These are phyloP conservation scores for Rhododendron henanense DNA, from an alignment of 148 eudicot species.

Conservation along the genomic window DNA sequence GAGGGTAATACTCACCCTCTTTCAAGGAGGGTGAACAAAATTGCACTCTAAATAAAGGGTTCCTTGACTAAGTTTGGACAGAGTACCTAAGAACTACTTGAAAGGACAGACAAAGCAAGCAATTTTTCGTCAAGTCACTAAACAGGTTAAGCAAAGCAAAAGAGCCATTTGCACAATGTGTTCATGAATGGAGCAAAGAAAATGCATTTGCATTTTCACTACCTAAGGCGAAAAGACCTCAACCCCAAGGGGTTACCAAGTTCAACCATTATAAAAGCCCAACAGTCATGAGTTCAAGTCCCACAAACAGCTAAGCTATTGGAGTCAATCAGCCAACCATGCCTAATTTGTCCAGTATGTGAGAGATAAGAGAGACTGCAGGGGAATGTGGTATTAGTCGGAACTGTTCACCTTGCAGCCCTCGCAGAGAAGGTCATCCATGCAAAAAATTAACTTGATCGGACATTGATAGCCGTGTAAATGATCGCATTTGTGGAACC, in stretches of 20 bases:
- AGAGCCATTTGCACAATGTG: not conserved
- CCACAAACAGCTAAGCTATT: not conserved
- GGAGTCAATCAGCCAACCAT: not conserved
- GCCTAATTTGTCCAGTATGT: not conserved
- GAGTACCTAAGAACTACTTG: not conserved
- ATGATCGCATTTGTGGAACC: not conserved
- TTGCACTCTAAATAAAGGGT: too few relatives aligned
- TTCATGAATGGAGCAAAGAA: not conserved
- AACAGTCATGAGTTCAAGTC: not conserved
- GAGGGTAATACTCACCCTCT: too few relatives aligned
- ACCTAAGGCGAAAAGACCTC: not conserved
- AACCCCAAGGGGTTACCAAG: not conserved
- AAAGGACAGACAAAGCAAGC: not conserved
- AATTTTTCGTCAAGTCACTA: not conserved
- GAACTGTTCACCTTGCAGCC: not conserved
- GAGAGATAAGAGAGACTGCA: not conserved
- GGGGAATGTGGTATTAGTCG: not conserved
- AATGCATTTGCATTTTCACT: not conserved
- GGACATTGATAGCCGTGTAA: not conserved
- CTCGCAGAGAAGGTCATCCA: not conserved
- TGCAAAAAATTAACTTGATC: not conserved
- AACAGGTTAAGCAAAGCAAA: not conserved
- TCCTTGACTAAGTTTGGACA: not conserved
- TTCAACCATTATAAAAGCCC: not conserved
- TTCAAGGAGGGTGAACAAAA: too few relatives aligned